Evolutionary conservation across 2,329 filamentous ascomycete species (phyloP).

Genomic region (Fusarium citri): DNA sequence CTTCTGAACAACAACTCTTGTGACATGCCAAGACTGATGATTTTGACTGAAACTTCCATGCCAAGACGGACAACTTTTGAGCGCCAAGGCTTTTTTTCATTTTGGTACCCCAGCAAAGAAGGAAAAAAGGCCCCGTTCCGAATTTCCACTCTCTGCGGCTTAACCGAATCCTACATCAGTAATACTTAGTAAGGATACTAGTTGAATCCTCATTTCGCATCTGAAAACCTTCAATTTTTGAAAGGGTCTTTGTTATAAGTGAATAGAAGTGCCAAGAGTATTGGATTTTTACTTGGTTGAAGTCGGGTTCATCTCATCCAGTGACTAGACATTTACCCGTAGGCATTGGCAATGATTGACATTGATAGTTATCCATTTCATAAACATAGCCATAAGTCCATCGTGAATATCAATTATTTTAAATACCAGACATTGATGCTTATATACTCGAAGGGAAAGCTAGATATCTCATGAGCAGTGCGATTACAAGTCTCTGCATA

Average conservation of each 20-base stretch:
- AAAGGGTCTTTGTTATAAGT: background rate
- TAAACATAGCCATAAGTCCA: no score
- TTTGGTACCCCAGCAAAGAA: slow-evolving; percentile 6
- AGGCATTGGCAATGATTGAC: background rate
- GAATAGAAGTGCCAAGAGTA: background rate
- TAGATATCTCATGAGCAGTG: no score
- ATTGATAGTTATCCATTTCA: background rate
- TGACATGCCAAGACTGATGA: slow-evolving; percentile 35
- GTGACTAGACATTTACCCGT: background rate
- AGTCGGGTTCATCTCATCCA: background rate
- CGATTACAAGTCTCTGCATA: no score
- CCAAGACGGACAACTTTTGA: slow-evolving; percentile 26
- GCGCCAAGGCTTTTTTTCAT: slow-evolving; percentile 19
- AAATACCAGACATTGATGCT: no score
- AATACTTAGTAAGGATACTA: background rate
- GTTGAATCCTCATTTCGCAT: background rate
- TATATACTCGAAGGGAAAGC: no score
- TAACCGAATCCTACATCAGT: background rate
- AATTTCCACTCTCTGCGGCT: background rate
- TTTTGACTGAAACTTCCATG: slow-evolving; percentile 24
- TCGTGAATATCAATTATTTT: no score
- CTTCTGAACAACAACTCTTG: slow-evolving; percentile 14
- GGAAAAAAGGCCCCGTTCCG: background rate
- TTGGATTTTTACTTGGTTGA: background rate
- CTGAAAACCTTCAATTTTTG: background rate